These are phyloP conservation scores for Heracleum sosnowskyi DNA, from an alignment of 129 eudicot genomes.

Conservation along the genomic window DNA sequence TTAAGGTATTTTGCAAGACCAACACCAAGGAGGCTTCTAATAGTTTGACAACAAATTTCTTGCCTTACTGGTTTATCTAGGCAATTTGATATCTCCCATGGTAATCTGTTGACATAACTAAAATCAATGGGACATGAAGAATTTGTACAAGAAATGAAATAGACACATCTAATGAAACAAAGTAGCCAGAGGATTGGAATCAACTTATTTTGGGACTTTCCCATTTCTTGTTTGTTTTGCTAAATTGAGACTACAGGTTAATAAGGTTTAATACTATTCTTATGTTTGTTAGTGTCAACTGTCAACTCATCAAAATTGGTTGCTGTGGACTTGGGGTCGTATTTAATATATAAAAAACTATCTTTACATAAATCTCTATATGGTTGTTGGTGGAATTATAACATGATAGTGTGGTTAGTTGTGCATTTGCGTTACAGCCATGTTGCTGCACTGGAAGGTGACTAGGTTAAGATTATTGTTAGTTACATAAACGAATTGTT, in stretches of 20 bases:
- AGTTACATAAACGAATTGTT: not conserved
- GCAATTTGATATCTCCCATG: constrained; percentile 57
- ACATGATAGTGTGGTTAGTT: not conserved
- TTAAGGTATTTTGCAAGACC: constrained; percentile 59
- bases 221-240: not conserved
- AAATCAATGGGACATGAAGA: constrained; percentile 62
- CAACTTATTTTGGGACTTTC: not conserved
- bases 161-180: constrained; percentile 3
- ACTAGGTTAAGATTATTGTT: not conserved
- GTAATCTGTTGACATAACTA: constrained; percentile 42
- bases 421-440: not conserved
- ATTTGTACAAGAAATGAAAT: constrained; percentile 11
- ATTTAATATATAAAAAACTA: not conserved
- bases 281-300: not conserved
- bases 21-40: constrained; percentile 40
- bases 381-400: not conserved
- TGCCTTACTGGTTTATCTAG: constrained; percentile 9
- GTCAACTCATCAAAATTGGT: constrained; percentile 1
- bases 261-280: not conserved
- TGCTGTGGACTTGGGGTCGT: not conserved
- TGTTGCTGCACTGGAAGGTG: not conserved
- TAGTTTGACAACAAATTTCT: constrained; percentile 41
- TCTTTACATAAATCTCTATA: not conserved
- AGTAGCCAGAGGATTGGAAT: constrained; percentile 1
- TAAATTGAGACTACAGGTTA: not conserved